Evolutionary conservation across 495 filamentous ascomycete genomes (phyloP).

Genomic region (Aspergillus funiculosus): DNA sequence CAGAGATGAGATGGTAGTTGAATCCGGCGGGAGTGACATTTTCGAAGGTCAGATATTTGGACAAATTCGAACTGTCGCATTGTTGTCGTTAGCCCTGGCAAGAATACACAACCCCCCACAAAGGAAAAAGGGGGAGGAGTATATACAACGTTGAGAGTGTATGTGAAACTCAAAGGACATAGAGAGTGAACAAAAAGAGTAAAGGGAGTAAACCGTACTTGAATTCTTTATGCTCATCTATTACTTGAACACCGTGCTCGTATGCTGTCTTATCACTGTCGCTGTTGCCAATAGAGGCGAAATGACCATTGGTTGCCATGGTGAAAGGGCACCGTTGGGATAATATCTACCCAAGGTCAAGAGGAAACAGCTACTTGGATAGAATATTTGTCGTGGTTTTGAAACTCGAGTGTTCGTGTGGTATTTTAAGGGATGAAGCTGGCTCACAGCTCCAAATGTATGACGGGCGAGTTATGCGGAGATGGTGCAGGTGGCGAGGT

Average conservation of each 20-base stretch:
- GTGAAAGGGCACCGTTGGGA: conserved; percentile 47
- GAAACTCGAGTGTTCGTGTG: no score
- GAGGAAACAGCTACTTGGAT: not conserved
- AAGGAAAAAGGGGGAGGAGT: no score
- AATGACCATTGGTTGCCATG: conserved; percentile 82
- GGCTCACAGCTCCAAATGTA: not conserved
- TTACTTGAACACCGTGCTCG: conserved; percentile 91
- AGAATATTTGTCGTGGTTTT: no score
- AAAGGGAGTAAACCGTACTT: conserved; percentile 55
- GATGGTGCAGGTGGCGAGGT: conserved; percentile 17
- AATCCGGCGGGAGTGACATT: conserved; percentile 82
- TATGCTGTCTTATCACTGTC: conserved; percentile 58
- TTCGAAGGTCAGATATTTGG: conserved; percentile 72
- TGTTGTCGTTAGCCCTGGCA: conserved; percentile 22
- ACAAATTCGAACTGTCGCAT: conserved; percentile 61
- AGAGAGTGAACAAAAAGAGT: not conserved
- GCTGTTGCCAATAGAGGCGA: conserved; percentile 68
- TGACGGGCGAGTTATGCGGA: conserved; percentile 18
- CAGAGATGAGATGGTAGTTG: conserved; percentile 98
- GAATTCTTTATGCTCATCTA: conserved; percentile 93
- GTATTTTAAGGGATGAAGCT: no score
- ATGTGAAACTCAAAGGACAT: not conserved
- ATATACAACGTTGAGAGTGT: no score
- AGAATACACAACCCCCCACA: conserved; percentile 1
- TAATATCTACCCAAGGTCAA: conserved; percentile 25